phyloP scores from a whole-genome alignment of 1,139 yeast genomes.

The Scheffersomyces insectosa region DNA sequence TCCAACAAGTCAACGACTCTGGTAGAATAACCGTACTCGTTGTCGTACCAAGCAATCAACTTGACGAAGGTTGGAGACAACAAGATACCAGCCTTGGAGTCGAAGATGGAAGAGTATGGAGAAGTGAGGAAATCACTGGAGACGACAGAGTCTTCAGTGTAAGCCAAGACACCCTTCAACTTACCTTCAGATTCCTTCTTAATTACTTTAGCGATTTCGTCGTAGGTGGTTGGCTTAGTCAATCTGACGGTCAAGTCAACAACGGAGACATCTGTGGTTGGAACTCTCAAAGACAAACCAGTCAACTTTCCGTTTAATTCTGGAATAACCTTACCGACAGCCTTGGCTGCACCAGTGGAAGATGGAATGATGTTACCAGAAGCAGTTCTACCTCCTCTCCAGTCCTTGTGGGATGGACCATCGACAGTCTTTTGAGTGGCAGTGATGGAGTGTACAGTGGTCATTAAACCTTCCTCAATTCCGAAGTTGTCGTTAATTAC shows the following conservation, averaged over 20 bases:
- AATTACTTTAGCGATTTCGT: constrained; percentile 20
- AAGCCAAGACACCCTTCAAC: constrained; percentile 21
- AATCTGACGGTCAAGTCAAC: constrained; percentile 24
- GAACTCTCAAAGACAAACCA: constrained; percentile 25
- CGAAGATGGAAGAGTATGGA: constrained; percentile 20
- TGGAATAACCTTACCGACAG: constrained; percentile 25
- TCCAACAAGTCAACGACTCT: constrained; percentile 25
- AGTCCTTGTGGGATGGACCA: constrained; percentile 26
- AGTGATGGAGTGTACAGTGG: constrained; percentile 23
- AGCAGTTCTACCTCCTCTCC: constrained; percentile 26
- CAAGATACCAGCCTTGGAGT: constrained; percentile 25
- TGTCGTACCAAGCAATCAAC: constrained; percentile 25
- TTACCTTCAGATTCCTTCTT: constrained; percentile 20
- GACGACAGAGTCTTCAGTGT: constrained; percentile 23
- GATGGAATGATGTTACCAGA: constrained; percentile 24
- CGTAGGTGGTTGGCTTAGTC: constrained; percentile 19
- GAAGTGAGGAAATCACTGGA: constrained; percentile 23
- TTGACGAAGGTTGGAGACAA: constrained; percentile 24
- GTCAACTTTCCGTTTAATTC: constrained; percentile 25
- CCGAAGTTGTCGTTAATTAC: constrained; percentile 22
- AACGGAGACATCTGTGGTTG: constrained; percentile 23
- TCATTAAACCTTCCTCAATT: constrained; percentile 25
- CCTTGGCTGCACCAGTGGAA: constrained; percentile 26
- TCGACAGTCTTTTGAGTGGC: constrained; percentile 25
- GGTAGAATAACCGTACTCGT: constrained; percentile 25